Evolutionary conservation across 331 rosid genomes (phyloP), one percentile per base, ranked within the genome.

Genomic region (Acacia pycnantha): DNA sequence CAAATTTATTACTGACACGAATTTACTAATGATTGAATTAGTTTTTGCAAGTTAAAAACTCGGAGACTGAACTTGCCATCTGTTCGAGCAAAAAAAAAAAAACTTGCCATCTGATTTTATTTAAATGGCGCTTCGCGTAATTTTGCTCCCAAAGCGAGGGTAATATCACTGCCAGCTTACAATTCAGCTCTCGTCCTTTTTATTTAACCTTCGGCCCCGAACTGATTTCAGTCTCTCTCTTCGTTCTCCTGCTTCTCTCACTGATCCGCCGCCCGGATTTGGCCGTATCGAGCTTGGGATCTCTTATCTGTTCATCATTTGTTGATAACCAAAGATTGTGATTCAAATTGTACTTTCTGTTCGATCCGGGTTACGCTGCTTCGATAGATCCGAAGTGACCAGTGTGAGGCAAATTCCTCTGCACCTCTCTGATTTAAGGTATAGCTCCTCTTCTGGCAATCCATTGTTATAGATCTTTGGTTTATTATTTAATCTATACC

Each of bases 241-340:
- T 47, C 64, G 18, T 80, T 4, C 26, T 70, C 35, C 47, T 58
- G 58, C 8, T 59, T 62, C 62, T 21, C 22, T 62, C 78, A 53
- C 75, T 81, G 88, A 82, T 82, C 87, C 87, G 89, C 94, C 87
- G 88, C 79, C 82, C 53, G 65, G 76, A 69, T 41, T 18, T 48
- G 13, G 16, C 66, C 40, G 11, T 73, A 31, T 62, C 33, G 24
- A 61, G 58, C 37, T 48, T 27, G 16, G 19, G 84, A 81, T 81
- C 84, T 81, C 76, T 48, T 41, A 3, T 33, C 33, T 46, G 21
- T 46, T 71, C 18, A 4, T 61, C 53, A 24, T 41, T 76, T 7
- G n/a, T 76, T 59, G 44, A 24, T 24, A 15, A 37, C 7, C 41
- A 18, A 2, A 15, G 47, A 8, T 61, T 21, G 26, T 59, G 11